Conservation (phyloP, 441 rosid genomes). For the Theobroma grandiflorum region DNA sequence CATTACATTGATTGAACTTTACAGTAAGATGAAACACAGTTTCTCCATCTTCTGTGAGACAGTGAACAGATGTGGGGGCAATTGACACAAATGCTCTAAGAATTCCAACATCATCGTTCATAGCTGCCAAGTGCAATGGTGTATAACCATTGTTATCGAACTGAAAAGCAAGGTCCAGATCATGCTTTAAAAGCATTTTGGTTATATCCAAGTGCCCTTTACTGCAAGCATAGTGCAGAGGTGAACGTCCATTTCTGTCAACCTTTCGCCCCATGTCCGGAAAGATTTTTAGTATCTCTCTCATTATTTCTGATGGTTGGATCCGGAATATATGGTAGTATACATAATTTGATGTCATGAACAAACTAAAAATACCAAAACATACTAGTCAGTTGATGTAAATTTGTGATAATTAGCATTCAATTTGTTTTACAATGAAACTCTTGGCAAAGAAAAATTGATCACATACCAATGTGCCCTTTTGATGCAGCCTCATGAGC, state of each 20-base stretch:
- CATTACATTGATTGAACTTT: conserved; percentile 20
- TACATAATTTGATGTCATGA: not conserved
- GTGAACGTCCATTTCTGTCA: conserved; percentile 30
- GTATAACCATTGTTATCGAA: conserved; percentile 36
- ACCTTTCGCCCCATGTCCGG: conserved; percentile 29
- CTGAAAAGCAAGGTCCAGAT: not conserved
- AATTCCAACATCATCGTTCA: conserved; percentile 30
- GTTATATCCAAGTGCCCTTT: conserved; percentile 29
- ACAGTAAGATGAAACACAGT: conserved; percentile 40
- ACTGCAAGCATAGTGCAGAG: conserved; percentile 40
- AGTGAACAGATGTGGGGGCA: conserved; percentile 27
- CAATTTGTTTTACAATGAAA: not conserved
- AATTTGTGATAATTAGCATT: not conserved
- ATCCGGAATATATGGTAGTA: not conserved
- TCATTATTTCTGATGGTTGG: conserved; percentile 26
- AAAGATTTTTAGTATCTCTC: conserved; percentile 14
- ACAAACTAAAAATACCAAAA: not conserved
- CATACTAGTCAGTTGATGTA: not conserved
- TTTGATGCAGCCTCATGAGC: conserved; percentile 26
- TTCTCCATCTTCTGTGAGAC: conserved; percentile 25
- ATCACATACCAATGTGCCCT: conserved; percentile 33
- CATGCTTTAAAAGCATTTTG: conserved; percentile 29
- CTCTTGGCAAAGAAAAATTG: no score
- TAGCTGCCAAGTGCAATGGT: conserved; percentile 46
- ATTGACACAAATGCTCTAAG: conserved; percentile 30